Percentiles rank a stretch among this genome's conserved stretches.
These are phyloP conservation scores for Centella asiatica DNA, from an alignment of 129 eudicot species.

Conservation along the genomic window DNA sequence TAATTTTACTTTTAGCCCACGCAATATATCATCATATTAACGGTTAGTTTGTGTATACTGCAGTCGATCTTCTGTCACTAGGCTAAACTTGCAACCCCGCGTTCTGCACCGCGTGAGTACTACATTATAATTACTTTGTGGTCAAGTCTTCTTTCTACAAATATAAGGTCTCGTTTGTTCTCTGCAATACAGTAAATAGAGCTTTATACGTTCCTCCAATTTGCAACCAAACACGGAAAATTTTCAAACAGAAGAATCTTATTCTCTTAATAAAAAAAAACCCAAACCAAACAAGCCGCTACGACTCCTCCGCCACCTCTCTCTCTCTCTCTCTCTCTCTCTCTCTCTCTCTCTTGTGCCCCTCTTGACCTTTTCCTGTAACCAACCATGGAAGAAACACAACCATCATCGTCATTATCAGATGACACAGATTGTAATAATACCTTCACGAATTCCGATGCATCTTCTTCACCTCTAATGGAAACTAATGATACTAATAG, in stretches of 20 bases:
- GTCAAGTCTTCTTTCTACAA: too few species aligned
- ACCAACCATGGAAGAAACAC: neutral
- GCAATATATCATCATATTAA: too few species aligned
- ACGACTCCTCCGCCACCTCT: neutral
- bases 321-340: neutral
- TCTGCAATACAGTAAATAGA: too few species aligned
- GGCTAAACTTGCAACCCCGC: too few species aligned
- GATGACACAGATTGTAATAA: slow-evolving; percentile 10
- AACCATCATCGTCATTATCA: neutral
- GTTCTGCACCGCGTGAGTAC: too few species aligned
- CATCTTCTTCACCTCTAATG: slow-evolving; percentile 18
- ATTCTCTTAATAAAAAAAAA: neutral
- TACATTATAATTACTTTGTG: too few species aligned
- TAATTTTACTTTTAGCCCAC: too few species aligned
- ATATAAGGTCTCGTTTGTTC: too few species aligned
- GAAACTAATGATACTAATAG: slow-evolving; percentile 10
- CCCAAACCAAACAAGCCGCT: neutral
- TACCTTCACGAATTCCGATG: slow-evolving; percentile 5
- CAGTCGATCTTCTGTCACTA: too few species aligned
- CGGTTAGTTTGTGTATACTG: too few species aligned
- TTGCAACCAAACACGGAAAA: neutral
- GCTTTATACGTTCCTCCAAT: neutral
- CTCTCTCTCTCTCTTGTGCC: neutral
- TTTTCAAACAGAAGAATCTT: too few species aligned
- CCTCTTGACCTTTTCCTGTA: too few species aligned